phyloP scores from a whole-genome alignment of 2,329 filamentous ascomycete species.

The Aspergillus bombycis region DNA sequence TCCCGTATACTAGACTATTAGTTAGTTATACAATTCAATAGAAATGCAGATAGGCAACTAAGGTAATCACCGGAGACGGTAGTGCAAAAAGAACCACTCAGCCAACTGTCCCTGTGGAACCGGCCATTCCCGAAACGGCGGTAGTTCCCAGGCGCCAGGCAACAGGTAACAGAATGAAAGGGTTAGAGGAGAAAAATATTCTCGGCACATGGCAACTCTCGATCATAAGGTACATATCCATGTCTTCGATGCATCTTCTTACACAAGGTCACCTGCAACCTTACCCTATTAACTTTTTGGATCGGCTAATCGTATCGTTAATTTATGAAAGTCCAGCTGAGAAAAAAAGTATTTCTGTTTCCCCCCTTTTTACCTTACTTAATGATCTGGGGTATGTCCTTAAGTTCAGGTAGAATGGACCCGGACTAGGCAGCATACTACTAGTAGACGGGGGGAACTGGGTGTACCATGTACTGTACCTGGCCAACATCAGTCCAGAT shows the following conservation, averaged over 20 bases:
- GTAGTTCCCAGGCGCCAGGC: constrained; percentile 1
- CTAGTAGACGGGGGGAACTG: too few species aligned
- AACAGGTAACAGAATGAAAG: background rate
- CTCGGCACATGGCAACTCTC: background rate
- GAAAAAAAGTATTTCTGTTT: background rate
- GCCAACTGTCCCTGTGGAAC: constrained; percentile 1
- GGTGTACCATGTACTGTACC: background rate
- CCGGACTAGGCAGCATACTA: background rate
- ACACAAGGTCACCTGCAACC: background rate
- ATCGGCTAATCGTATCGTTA: background rate
- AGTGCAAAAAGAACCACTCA: background rate
- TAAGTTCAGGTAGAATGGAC: background rate
- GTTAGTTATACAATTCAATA: background rate
- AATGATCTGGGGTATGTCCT: background rate
- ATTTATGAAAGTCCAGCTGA: background rate
- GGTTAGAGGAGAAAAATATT: background rate
- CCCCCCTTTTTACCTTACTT: background rate
- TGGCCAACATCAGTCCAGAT: background rate
- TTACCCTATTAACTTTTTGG: background rate
- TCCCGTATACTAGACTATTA: background rate
- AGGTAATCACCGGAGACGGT: background rate
- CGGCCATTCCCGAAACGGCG: background rate
- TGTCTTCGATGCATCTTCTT: background rate
- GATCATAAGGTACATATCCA: background rate
- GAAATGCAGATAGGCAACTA: background rate